A percentile compares a stretch with the other conserved stretches of the same genome.
Evolutionary conservation across 1,139 yeast genomes (phyloP).

Genomic region (Nadsonia starkeyi-henricii): DNA sequence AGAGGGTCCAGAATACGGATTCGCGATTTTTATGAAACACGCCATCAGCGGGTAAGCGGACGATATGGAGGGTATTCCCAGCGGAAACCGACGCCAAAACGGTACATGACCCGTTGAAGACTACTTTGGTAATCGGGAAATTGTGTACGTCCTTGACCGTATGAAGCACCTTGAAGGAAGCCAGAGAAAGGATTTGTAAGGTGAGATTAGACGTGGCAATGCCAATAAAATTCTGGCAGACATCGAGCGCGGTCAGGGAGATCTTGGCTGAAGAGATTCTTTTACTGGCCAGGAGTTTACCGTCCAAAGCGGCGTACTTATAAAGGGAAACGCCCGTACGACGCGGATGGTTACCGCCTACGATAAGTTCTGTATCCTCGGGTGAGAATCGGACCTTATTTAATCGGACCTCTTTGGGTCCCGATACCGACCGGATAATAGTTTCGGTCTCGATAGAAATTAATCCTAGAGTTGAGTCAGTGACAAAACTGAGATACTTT

Average conservation of each 20-base stretch:
- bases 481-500: slow-evolving; percentile 13
- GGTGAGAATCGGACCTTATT: slow-evolving; percentile 5
- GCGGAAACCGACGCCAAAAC: slow-evolving; percentile 69
- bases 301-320: slow-evolving; percentile 22
- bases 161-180: slow-evolving; percentile 37
- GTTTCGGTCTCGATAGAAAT: slow-evolving; percentile 15
- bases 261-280: slow-evolving; percentile 13
- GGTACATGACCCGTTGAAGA: slow-evolving; percentile 56
- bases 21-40: slow-evolving; percentile 29
- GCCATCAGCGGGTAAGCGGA: slow-evolving; percentile 41
- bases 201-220: slow-evolving; percentile 69
- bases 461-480: slow-evolving; percentile 12
- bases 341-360: slow-evolving; percentile 35
- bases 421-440: not conserved
- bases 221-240: slow-evolving; percentile 40
- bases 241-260: slow-evolving; percentile 55
- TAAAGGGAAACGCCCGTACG: slow-evolving; percentile 26
- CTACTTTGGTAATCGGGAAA: slow-evolving; percentile 66
- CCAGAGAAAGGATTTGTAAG: slow-evolving; percentile 38
- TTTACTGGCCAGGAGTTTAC: slow-evolving; percentile 23
- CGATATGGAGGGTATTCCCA: slow-evolving; percentile 56
- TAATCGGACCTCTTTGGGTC: slow-evolving; percentile 8
- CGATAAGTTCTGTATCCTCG: slow-evolving; percentile 18
- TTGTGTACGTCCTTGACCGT: slow-evolving; percentile 50
- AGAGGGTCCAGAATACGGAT: slow-evolving; percentile 32